phyloP scores from a whole-genome alignment of 768 basidiomycete species.

The Hygrophorus pudorinus region DNA sequence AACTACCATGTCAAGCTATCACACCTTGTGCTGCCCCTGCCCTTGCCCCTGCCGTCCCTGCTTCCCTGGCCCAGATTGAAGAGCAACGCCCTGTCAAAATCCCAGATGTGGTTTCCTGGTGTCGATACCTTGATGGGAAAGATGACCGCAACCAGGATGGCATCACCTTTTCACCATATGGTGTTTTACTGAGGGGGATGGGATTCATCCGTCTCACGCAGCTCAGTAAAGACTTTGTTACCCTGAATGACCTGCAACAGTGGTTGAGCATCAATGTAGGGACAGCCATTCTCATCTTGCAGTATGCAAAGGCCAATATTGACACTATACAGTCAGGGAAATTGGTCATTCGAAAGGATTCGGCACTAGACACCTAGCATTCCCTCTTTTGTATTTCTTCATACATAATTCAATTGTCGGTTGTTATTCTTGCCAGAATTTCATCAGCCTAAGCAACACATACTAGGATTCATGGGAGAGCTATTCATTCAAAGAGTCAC shows the following conservation, averaged over 20 bases:
- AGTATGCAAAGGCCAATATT: conserved; percentile 8
- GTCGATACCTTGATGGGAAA: neutral
- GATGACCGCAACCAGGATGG: neutral
- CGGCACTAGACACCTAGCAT: too few species aligned
- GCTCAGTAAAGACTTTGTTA: neutral
- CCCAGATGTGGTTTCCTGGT: neutral
- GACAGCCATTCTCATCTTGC: conserved; percentile 8
- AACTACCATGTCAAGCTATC: too few species aligned
- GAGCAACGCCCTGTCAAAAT: neutral
- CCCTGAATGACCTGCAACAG: conserved; percentile 4
- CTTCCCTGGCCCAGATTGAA: neutral
- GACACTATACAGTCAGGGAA: neutral
- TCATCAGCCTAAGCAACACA: too few species aligned
- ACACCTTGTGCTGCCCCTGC: neutral
- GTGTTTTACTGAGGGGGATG: neutral
- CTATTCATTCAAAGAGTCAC: too few species aligned
- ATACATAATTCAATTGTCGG: too few species aligned
- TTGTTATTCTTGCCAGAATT: too few species aligned
- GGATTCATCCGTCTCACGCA: conserved; percentile 1
- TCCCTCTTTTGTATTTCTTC: too few species aligned
- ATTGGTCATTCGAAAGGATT: neutral
- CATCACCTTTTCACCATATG: neutral
- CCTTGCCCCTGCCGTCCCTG: neutral
- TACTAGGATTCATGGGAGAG: too few species aligned
- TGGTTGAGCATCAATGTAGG: conserved; percentile 3